These are phyloP conservation scores for Cicer cuneatum DNA, from an alignment of 306 rosid species.

Conservation along the genomic window DNA sequence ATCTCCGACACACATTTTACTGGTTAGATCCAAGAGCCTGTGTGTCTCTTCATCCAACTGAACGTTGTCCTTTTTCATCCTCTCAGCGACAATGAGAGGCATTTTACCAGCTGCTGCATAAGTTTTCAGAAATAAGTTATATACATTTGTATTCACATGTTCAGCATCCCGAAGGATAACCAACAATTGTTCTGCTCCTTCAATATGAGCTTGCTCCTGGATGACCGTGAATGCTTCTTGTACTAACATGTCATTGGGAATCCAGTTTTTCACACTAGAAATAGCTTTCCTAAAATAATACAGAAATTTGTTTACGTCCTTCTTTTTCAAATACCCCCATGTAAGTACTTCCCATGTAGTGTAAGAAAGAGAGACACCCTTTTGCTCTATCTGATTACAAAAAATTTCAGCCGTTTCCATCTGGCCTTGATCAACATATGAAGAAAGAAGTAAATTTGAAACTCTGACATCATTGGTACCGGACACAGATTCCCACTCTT, in stretches of 20 bases:
- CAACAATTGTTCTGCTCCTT: conserved; percentile 75
- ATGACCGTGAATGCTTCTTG: conserved; percentile 62
- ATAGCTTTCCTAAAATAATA: conserved; percentile 66
- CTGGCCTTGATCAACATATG: conserved; percentile 68
- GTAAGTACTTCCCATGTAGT: conserved; percentile 89
- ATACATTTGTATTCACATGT: conserved; percentile 69
- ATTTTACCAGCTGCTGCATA: conserved; percentile 81
- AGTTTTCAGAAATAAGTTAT: conserved; percentile 65
- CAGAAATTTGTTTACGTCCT: conserved; percentile 59
- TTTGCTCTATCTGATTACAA: conserved; percentile 53
- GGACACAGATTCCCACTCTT: conserved; percentile 79
- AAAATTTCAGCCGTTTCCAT: conserved; percentile 73
- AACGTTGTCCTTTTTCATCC: conserved; percentile 82
- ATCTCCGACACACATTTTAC: conserved; percentile 76
- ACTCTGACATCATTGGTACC: conserved; percentile 76
- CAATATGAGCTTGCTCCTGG: conserved; percentile 62
- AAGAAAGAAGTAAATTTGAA: conserved; percentile 75
- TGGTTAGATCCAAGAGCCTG: conserved; percentile 63
- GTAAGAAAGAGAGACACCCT: conserved; percentile 65
- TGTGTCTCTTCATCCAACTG: conserved; percentile 73
- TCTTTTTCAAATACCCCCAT: conserved; percentile 69
- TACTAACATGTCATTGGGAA: conserved; percentile 57
- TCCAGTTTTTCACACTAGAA: conserved; percentile 77
- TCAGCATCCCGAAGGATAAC: conserved; percentile 63
- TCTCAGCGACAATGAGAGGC: conserved; percentile 79